Conservation (phyloP, 169 alveolate genomes). For the Plasmodium fragile region DNA sequence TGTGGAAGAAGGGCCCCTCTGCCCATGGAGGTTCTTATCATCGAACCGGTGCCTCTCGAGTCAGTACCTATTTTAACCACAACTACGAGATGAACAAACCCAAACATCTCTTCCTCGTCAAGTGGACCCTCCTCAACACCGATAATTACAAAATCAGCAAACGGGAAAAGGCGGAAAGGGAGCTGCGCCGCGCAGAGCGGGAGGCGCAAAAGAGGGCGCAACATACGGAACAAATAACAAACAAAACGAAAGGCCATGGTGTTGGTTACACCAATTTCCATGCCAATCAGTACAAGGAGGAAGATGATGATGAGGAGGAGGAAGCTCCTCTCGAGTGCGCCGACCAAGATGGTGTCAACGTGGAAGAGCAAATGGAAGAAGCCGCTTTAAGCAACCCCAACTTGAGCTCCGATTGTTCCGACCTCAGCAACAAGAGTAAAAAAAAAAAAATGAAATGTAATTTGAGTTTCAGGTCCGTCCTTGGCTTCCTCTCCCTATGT, state of each 20-base stretch:
- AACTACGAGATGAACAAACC: constrained; percentile 46
- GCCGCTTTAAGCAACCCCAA: not conserved
- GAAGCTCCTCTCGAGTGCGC: not conserved
- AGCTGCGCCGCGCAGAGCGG: not conserved
- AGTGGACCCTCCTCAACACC: constrained; percentile 27
- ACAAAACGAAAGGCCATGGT: not conserved
- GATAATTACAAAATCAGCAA: constrained; percentile 45
- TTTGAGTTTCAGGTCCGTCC: constrained; percentile 32
- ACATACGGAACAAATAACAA: not conserved
- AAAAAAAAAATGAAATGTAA: constrained; percentile 46
- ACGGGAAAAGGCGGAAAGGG: not conserved
- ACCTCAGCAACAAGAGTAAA: constrained; percentile 1
- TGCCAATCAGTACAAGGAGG: not conserved
- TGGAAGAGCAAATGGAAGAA: not conserved
- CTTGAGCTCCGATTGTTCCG: not conserved
- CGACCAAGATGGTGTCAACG: not conserved
- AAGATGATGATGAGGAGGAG: not conserved
- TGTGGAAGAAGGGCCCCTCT: not conserved
- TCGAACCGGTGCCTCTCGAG: not conserved
- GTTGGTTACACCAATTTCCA: not conserved
- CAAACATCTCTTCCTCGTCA: constrained; percentile 20
- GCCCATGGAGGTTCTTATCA: not conserved
- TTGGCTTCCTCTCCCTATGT: constrained; percentile 43
- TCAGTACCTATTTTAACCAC: constrained; percentile 26
- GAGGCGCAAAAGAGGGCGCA: not conserved